Conservation (phyloP, 1,284 basidiomycete species). For the Coriolopsis trogii region DNA sequence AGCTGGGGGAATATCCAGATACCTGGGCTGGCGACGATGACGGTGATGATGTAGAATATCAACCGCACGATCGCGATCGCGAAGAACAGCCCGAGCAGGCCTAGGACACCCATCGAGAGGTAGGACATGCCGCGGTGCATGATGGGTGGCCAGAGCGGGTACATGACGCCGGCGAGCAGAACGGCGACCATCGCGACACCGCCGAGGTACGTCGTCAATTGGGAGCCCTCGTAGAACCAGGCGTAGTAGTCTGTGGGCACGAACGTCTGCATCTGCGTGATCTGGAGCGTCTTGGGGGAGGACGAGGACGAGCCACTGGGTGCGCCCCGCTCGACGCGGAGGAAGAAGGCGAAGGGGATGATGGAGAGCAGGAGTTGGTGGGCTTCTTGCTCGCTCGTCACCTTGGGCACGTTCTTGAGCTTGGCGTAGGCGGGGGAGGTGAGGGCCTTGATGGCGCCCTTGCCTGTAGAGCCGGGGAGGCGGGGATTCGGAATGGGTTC, state of each 20-base stretch:
- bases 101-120: constrained; percentile 86
- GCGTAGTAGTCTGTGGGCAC: constrained; percentile 84
- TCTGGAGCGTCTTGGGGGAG: constrained; percentile 79
- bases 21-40: constrained; percentile 85
- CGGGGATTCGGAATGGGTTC: too few relatives aligned
- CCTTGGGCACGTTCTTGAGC: constrained; percentile 81
- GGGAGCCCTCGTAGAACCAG: constrained; percentile 97
- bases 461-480: constrained; percentile 60
- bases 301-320: constrained; percentile 68
- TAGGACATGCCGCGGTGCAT: constrained; percentile 98
- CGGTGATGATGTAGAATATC: constrained; percentile 94
- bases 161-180: constrained; percentile 98
- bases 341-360: constrained; percentile 88
- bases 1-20: constrained; percentile 99
- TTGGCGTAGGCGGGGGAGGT: constrained; percentile 91
- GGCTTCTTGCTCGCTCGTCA: constrained; percentile 82
- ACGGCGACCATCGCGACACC: constrained; percentile 91
- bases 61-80: constrained; percentile 90
- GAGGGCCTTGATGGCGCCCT: constrained; percentile 89
- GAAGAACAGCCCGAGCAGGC: constrained; percentile 91
- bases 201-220: constrained; percentile 92
- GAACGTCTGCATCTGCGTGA: constrained; percentile 86
- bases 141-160: constrained; percentile 95
- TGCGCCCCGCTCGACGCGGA: constrained; percentile 82
- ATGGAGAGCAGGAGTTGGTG: constrained; percentile 68